These are phyloP conservation scores for Colletotrichum abscissum DNA, from an alignment of 2,329 filamentous ascomycete species.

Conservation along the genomic window DNA sequence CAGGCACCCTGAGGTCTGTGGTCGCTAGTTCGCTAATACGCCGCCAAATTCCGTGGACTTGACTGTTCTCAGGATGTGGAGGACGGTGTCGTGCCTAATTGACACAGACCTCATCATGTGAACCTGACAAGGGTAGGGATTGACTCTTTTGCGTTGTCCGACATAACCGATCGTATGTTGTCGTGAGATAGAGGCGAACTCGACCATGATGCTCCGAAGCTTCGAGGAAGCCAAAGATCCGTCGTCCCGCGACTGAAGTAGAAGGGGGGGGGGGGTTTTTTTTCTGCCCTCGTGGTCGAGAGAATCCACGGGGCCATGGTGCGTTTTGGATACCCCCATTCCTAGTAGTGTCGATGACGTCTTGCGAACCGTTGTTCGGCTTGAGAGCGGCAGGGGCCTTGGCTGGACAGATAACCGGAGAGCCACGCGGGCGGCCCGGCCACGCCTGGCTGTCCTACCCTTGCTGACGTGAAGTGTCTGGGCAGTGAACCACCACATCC, in stretches of 20 bases:
- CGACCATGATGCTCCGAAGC: not conserved
- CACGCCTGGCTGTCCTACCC: not conserved
- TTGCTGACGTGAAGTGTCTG: not conserved
- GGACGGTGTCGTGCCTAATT: not conserved
- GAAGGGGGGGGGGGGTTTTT: not conserved
- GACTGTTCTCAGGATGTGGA: not conserved
- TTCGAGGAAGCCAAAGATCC: not conserved
- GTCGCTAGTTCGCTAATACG: not conserved
- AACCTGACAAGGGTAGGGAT: not conserved
- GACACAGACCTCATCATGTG: not conserved
- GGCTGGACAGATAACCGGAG: not conserved
- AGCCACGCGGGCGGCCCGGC: not conserved
- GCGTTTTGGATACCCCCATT: not conserved
- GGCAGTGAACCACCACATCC: not conserved
- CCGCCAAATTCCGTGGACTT: not conserved
- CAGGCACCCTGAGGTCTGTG: not conserved
- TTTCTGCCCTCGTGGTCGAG: not conserved
- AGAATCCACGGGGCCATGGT: not conserved
- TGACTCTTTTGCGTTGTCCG: not conserved
- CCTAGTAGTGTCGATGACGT: constrained; percentile 13
- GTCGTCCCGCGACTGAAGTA: not conserved
- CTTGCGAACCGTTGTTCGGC: not conserved
- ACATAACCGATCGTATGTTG: not conserved
- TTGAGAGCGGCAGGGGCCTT: not conserved
- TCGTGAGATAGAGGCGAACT: not conserved